These are phyloP conservation scores for Gloeopeniophorella convolvens DNA, from an alignment of 768 basidiomycete species.

Conservation along the genomic window DNA sequence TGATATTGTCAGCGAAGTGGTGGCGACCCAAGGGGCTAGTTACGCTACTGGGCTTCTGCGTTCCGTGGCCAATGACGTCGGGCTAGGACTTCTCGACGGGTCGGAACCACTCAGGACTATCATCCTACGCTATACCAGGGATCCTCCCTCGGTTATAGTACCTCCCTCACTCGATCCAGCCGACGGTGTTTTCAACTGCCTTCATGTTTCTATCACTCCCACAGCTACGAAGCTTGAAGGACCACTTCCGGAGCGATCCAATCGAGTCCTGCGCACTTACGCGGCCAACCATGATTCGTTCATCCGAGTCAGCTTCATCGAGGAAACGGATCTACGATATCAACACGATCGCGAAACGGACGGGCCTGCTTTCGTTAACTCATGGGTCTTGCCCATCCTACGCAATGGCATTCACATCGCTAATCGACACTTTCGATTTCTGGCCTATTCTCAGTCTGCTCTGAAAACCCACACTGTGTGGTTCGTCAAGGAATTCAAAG, in stretches of 20 bases:
- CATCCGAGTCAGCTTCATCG: constrained; percentile 55
- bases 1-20: constrained; percentile 29
- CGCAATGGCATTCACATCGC: constrained; percentile 46
- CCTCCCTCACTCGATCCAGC: neutral
- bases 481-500: constrained; percentile 56
- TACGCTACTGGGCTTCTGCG: constrained; percentile 39
- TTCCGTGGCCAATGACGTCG: constrained; percentile 28
- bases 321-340: constrained; percentile 48
- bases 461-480: constrained; percentile 52
- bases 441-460: constrained; percentile 71
- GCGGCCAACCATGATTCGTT: constrained; percentile 44
- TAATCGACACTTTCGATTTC: constrained; percentile 49
- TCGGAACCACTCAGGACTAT: constrained; percentile 12
- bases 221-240: constrained; percentile 47
- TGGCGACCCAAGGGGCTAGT: constrained; percentile 26
- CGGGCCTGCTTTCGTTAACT: constrained; percentile 41
- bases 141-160: constrained; percentile 9
- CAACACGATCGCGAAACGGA: constrained; percentile 53
- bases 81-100: constrained; percentile 12
- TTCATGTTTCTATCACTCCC: constrained; percentile 48
- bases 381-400: constrained; percentile 41
- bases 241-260: constrained; percentile 53
- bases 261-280: constrained; percentile 53
- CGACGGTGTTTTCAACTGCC: constrained; percentile 34
- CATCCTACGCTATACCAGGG: constrained; percentile 26